Evolutionary conservation across 2,329 filamentous ascomycete genomes (phyloP).

Genomic region (Rugonectria rugulosa): DNA sequence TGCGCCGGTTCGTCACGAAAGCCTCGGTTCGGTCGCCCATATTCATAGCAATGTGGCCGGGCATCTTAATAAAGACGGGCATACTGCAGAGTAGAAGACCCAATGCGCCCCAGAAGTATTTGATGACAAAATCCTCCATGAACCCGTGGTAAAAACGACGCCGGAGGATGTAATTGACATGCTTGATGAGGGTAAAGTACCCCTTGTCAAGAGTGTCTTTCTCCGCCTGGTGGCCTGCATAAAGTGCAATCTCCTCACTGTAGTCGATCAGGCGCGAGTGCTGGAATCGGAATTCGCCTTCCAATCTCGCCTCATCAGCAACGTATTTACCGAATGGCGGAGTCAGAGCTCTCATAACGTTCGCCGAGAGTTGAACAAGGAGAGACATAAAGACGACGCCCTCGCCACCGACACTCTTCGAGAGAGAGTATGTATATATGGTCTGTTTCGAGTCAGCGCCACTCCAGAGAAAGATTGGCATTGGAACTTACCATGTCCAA

Average conservation of each 20-base stretch:
- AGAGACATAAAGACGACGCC: constrained; percentile 95
- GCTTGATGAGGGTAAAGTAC: constrained; percentile 98
- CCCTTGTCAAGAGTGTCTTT: constrained; percentile 97
- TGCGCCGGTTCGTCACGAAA: constrained; percentile 92
- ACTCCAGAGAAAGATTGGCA: not conserved
- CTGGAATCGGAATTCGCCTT: constrained; percentile 96
- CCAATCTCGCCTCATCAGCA: constrained; percentile 90
- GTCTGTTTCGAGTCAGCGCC: constrained; percentile 53
- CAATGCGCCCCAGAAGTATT: constrained; percentile 98
- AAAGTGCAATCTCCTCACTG: constrained; percentile 92
- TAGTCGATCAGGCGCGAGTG: constrained; percentile 96
- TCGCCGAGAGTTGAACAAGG: constrained; percentile 90
- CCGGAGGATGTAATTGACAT: constrained; percentile 94
- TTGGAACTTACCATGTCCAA: constrained; percentile 77
- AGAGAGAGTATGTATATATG: constrained; percentile 95
- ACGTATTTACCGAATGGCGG: constrained; percentile 98
- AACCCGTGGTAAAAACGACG: constrained; percentile 96
- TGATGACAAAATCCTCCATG: constrained; percentile 99
- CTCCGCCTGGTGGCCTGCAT: constrained; percentile 89
- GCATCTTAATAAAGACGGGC: constrained; percentile 94
- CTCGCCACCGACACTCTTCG: constrained; percentile 93
- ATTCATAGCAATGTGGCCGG: constrained; percentile 68
- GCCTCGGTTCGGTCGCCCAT: constrained; percentile 77
- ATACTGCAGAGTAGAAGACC: constrained; percentile 92
- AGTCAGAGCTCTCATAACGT: constrained; percentile 91